Base-by-base conservation (phyloP, 2,329 filamentous ascomycete species). In the Penicillium sp. region DNA sequence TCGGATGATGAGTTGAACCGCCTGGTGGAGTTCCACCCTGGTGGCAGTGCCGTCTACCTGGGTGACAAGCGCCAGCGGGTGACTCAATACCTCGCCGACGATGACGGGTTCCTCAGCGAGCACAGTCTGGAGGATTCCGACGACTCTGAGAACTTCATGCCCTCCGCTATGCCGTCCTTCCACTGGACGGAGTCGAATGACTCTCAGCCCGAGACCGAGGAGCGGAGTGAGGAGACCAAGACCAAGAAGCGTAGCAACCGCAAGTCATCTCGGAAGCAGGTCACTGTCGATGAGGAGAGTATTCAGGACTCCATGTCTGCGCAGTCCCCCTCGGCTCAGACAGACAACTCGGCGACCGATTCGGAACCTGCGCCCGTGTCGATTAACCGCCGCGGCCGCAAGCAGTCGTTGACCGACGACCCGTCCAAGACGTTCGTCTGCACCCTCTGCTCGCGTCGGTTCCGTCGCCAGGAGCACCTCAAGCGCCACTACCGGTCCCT, bases 401-500 rank as follows among this genome's bases (percentile, higher is more conserved):
- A 98, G 82, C 93, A 98, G 73, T 97, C 93, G 1, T 72, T 97
- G 57, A 97, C 93, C 4, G 93, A 97, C 62, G 93, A 98, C 60
- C 93, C 93, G 1, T 94, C 88, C 60, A 98, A 98, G 83, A 96
- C 90, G 0, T 98, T 97, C 51, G 87, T 95, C 45, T 98, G 93
- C 73, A 89, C 90, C 41, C 79, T 96, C 15, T 98, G 93, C 83
- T 91, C 88, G 60, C 89, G 93, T 51, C 87, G 93, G 47, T 98
- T 98, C 84, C 86, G 93, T 48, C 87, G 93, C 48, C 93, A 98
- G 71, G 93, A 98, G 70, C 93, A 98, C 63, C 81, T 98, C 45
- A 98, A 98, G 82, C 87, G 93, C 49, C 93, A 98, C 76, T 95
- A 95, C 77, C 84, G 93, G 56, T 97, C 93, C 43, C 87, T 98